Evolutionary conservation across 2,329 filamentous ascomycete genomes (phyloP).

Genomic region (Colletotrichum cuscutae): DNA sequence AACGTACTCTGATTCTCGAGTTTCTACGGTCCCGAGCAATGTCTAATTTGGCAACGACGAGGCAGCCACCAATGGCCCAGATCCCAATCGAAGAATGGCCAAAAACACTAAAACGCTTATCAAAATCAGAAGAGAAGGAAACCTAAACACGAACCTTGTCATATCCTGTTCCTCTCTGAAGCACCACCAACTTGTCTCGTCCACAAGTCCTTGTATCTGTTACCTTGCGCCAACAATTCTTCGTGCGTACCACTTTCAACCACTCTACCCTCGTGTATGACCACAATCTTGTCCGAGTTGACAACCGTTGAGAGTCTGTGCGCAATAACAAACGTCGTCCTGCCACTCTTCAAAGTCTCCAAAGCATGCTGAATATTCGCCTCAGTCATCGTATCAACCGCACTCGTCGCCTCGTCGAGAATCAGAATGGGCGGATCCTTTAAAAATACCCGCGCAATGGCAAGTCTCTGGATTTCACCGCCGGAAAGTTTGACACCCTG

Average conservation of each 20-base stretch:
- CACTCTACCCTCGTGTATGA: slow-evolving; percentile 13
- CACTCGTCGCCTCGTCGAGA: slow-evolving; percentile 76
- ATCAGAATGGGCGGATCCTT: slow-evolving; percentile 73
- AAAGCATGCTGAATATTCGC: slow-evolving; percentile 72
- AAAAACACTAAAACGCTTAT: neutral
- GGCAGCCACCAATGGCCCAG: neutral
- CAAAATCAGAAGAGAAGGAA: neutral
- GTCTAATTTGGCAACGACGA: neutral
- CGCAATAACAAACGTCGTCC: slow-evolving; percentile 25
- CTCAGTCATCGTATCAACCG: slow-evolving; percentile 73
- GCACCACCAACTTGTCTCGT: slow-evolving; percentile 49
- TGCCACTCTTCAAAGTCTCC: slow-evolving; percentile 60
- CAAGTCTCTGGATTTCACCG: slow-evolving; percentile 77
- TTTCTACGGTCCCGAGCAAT: neutral
- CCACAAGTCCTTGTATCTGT: slow-evolving; percentile 65
- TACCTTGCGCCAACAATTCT: slow-evolving; percentile 56
- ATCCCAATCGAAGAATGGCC: neutral
- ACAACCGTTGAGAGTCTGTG: slow-evolving; percentile 25
- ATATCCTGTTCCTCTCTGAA: neutral
- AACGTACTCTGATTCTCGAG: neutral
- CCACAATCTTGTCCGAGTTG: slow-evolving; percentile 13
- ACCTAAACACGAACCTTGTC: neutral
- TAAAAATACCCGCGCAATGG: slow-evolving; percentile 77
- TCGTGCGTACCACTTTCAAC: slow-evolving; percentile 4
- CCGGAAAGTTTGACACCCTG: slow-evolving; percentile 76